These are phyloP conservation scores for Chamaecyparis obtusa DNA, from an alignment of 75 land plant genomes.

Conservation along the genomic window DNA sequence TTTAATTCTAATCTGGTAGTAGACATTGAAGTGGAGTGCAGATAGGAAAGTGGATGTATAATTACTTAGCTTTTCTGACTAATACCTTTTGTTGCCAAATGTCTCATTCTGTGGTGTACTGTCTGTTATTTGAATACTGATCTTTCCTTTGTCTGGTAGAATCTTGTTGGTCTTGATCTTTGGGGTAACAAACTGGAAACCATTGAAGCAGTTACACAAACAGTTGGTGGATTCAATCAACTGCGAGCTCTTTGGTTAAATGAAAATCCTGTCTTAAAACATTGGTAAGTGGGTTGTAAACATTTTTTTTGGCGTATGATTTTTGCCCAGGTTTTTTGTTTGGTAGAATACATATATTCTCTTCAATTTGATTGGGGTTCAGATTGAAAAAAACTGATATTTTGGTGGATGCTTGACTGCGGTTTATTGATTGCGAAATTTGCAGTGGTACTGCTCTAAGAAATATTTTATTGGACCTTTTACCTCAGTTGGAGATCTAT, in stretches of 20 bases:
- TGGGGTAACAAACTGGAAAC: conserved; percentile 84
- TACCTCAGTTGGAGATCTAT: conserved; percentile 73
- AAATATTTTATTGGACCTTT: conserved; percentile 29
- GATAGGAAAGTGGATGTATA: neutral
- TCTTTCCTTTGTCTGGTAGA: conserved; percentile 35
- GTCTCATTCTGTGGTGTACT: neutral
- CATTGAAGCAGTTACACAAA: conserved; percentile 46
- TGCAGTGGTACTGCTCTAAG: conserved; percentile 26
- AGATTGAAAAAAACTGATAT: conserved; percentile 17
- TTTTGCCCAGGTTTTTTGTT: neutral
- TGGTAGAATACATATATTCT: neutral
- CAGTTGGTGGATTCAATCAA: conserved; percentile 40
- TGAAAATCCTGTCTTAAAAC: conserved; percentile 63
- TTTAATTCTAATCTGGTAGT: neutral
- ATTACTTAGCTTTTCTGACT: neutral
- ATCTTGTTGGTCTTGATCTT: conserved; percentile 74
- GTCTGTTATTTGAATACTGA: neutral
- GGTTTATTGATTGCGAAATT: neutral
- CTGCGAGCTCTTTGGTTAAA: conserved; percentile 91
- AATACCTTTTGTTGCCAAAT: neutral
- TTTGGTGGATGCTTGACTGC: conserved; percentile 18
- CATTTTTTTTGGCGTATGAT: neutral
- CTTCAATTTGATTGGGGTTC: neutral
- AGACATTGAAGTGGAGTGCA: neutral
- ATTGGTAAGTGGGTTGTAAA: conserved; percentile 28